These are phyloP conservation scores for Colletotrichum nymphaeae DNA, from an alignment of 2,329 filamentous ascomycete species.

Conservation along the genomic window DNA sequence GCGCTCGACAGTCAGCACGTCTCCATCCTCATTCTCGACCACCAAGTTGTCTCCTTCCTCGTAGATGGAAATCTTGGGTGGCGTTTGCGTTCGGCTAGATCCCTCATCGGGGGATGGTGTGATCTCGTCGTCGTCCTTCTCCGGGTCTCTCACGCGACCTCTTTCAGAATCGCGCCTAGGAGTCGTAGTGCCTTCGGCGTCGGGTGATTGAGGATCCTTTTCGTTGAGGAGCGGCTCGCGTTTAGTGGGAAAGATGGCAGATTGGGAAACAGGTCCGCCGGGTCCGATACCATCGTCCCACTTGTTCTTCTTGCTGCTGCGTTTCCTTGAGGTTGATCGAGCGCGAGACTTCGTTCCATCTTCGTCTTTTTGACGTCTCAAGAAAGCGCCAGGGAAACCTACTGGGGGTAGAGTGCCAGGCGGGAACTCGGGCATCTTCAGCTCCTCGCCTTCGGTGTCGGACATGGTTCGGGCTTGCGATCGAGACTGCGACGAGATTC, in stretches of 20 bases:
- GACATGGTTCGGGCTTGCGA: constrained; percentile 90
- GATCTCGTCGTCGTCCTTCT: constrained; percentile 29
- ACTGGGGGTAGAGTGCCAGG: constrained; percentile 79
- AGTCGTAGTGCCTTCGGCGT: constrained; percentile 34
- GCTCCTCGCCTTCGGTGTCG: constrained; percentile 76
- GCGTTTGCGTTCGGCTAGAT: constrained; percentile 24
- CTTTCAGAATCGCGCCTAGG: constrained; percentile 23
- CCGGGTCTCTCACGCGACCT: constrained; percentile 22
- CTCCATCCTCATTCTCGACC: constrained; percentile 87
- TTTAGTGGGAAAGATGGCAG: constrained; percentile 82
- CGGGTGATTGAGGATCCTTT: constrained; percentile 38
- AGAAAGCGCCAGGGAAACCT: constrained; percentile 78
- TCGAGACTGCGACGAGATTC: constrained; percentile 74
- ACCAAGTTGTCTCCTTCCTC: constrained; percentile 84
- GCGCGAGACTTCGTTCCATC: constrained; percentile 58
- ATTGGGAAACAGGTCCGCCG: constrained; percentile 89
- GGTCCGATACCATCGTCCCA: constrained; percentile 79
- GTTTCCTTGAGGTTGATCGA: constrained; percentile 67
- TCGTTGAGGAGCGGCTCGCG: constrained; percentile 45
- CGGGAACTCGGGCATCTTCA: constrained; percentile 70
- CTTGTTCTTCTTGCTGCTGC: constrained; percentile 72
- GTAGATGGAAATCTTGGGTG: constrained; percentile 72
- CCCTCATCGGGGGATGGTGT: constrained; percentile 27
- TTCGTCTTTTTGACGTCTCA: constrained; percentile 87
- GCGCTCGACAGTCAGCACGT: constrained; percentile 78